Conservation (phyloP, 495 filamentous ascomycete species). For the Oleoguttula mirabilis region DNA sequence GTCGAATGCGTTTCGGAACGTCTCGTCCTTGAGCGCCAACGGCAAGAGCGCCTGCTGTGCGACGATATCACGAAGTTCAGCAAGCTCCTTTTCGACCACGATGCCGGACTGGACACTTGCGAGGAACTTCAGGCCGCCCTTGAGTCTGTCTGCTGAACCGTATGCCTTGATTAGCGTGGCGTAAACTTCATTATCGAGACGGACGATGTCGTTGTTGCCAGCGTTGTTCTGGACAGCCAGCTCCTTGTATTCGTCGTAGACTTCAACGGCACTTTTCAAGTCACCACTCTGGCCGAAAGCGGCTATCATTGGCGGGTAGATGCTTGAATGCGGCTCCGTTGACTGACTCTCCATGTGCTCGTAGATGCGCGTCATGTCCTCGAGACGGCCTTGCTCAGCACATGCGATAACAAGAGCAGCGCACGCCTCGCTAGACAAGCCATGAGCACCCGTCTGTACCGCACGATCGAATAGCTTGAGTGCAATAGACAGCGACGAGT, state of each 20-base stretch:
- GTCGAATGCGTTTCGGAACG: conserved; percentile 48
- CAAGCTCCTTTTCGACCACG: conserved; percentile 35
- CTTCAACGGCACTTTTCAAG: conserved; percentile 78
- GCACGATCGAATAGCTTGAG: conserved; percentile 60
- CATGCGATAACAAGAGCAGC: conserved; percentile 71
- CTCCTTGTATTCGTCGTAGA: conserved; percentile 84
- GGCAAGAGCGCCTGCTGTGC: conserved; percentile 62
- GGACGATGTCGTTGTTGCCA: conserved; percentile 56
- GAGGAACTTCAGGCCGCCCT: conserved; percentile 72
- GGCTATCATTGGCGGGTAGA: conserved; percentile 84
- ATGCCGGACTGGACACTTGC: conserved; percentile 56
- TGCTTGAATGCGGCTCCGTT: conserved; percentile 59
- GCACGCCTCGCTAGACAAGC: conserved; percentile 43
- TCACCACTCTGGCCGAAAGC: conserved; percentile 74
- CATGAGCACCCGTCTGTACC: not conserved
- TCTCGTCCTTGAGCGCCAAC: conserved; percentile 49
- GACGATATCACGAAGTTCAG: conserved; percentile 55
- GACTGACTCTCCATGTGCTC: conserved; percentile 74
- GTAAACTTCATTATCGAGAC: conserved; percentile 75
- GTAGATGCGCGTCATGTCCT: conserved; percentile 81
- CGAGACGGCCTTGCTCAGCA: conserved; percentile 60
- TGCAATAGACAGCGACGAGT: conserved; percentile 72
- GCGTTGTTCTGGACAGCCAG: conserved; percentile 70
- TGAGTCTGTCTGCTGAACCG: conserved; percentile 59
- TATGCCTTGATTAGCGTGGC: conserved; percentile 81